These are phyloP conservation scores for Deakozyma indianensis DNA, from an alignment of 805 yeast genomes.

Conservation along the genomic window DNA sequence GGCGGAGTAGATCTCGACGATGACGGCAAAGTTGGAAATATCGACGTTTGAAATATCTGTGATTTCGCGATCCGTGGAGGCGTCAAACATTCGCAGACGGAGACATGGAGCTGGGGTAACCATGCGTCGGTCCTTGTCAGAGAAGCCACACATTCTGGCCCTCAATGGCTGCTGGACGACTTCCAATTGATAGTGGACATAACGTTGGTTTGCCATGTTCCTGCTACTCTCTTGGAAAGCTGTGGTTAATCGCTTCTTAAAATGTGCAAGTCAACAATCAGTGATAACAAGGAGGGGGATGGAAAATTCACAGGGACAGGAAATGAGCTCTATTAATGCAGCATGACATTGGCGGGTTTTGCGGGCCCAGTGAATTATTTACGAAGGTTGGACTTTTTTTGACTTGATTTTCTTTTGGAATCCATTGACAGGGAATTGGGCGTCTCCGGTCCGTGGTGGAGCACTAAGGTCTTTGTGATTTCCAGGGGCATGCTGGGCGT, in stretches of 20 bases:
- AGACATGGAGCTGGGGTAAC: slow-evolving; percentile 21
- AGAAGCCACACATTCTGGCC: slow-evolving; percentile 34
- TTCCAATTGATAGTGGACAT: slow-evolving; percentile 11
- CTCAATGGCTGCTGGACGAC: slow-evolving; percentile 31
- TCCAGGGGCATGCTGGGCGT: background rate
- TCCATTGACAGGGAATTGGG: background rate
- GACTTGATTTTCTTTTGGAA: background rate
- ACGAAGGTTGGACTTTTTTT: background rate
- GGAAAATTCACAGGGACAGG: background rate
- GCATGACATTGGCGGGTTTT: background rate
- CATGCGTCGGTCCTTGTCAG: slow-evolving; percentile 24
- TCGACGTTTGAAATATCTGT: slow-evolving; percentile 15
- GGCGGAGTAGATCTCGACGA: slow-evolving; percentile 27
- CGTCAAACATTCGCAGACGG: slow-evolving; percentile 12
- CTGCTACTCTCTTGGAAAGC: background rate
- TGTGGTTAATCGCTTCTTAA: background rate
- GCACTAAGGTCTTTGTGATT: background rate
- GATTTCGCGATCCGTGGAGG: slow-evolving; percentile 15
- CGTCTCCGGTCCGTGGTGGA: background rate
- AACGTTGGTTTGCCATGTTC: background rate
- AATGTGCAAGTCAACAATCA: background rate
- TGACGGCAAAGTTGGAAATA: slow-evolving; percentile 22
- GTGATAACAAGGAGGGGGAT: background rate
- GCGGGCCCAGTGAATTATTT: background rate
- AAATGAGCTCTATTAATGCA: background rate